phyloP scores from a whole-genome alignment of 768 basidiomycete genomes.

The Fomitopsis serialis region DNA sequence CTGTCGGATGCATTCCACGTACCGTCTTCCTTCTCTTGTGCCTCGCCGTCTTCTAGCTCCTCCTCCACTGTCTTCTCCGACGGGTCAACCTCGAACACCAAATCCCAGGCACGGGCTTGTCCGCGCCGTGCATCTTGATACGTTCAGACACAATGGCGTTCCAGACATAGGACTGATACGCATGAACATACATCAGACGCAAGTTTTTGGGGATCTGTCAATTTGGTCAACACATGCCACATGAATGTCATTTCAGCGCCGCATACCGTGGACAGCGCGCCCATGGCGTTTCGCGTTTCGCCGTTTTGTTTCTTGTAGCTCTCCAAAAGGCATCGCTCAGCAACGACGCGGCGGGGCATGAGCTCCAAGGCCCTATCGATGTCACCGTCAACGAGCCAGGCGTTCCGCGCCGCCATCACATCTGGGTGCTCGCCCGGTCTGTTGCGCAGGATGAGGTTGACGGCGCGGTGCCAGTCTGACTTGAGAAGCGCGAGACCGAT shows the following conservation, averaged over 20 bases:
- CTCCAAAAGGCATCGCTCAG: conserved; percentile 89
- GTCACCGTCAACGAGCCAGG: conserved; percentile 84
- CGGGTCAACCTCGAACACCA: conserved; percentile 64
- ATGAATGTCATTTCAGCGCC: neutral
- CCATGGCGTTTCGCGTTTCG: conserved; percentile 79
- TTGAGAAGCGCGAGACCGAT: conserved; percentile 88
- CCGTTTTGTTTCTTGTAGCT: conserved; percentile 79
- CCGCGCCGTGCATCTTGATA: conserved; percentile 68
- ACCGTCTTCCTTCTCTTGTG: conserved; percentile 14
- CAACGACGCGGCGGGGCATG: conserved; percentile 89
- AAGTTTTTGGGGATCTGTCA: conserved; percentile 89
- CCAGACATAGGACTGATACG: conserved; percentile 98
- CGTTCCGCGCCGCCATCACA: conserved; percentile 74
- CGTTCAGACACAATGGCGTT: conserved; percentile 96
- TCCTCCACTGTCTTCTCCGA: conserved; percentile 27
- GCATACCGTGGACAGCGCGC: conserved; percentile 76
- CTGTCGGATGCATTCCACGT: neutral
- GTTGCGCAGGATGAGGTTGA: conserved; percentile 73
- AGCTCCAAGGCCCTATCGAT: conserved; percentile 74
- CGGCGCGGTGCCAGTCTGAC: conserved; percentile 86
- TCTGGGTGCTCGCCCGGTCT: conserved; percentile 93
- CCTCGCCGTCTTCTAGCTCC: conserved; percentile 19
- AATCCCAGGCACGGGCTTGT: conserved; percentile 81
- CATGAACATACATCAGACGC: conserved; percentile 96
- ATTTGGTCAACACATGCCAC: neutral